phyloP scores from a whole-genome alignment of 306 rosid genomes.

The Bauhinia variegata region DNA sequence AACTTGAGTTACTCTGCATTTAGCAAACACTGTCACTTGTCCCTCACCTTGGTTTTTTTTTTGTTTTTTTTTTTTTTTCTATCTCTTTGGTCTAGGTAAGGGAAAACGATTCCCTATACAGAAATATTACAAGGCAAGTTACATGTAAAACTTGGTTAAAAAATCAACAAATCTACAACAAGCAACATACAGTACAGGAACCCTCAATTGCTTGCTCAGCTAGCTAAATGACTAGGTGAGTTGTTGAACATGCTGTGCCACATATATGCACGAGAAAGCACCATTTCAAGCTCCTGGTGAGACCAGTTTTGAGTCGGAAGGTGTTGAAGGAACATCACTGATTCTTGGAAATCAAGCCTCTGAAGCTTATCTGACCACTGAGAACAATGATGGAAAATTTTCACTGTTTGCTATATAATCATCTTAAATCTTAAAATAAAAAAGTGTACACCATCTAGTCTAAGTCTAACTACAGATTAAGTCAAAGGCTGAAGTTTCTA shows the following conservation, averaged over 20 bases:
- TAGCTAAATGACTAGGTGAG: slow-evolving; percentile 91
- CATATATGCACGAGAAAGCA: slow-evolving; percentile 95
- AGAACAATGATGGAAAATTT: slow-evolving; percentile 27
- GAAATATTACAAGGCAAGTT: slow-evolving; percentile 43
- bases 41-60: no score
- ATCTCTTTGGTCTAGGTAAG: slow-evolving; percentile 29
- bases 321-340: slow-evolving; percentile 98
- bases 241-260: slow-evolving; percentile 99
- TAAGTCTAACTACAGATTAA: slow-evolving; percentile 1
- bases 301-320: slow-evolving; percentile 92
- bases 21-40: no score
- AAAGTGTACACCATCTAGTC: slow-evolving; percentile 10
- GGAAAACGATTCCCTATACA: slow-evolving; percentile 34
- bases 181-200: slow-evolving; percentile 35
- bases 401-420: slow-evolving; percentile 20
- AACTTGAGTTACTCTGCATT: background rate
- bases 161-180: slow-evolving; percentile 15
- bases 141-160: slow-evolving; percentile 38
- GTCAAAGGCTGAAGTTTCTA: no score
- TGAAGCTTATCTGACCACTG: slow-evolving; percentile 95
- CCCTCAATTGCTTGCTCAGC: slow-evolving; percentile 40
- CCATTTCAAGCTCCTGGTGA: slow-evolving; percentile 95
- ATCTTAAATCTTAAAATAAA: slow-evolving; percentile 7
- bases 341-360: slow-evolving; percentile 94
- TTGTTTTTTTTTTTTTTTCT: no score